These are phyloP conservation scores for Sugiyamaella japonica DNA, from an alignment of 1,139 yeast genomes.

Conservation along the genomic window DNA sequence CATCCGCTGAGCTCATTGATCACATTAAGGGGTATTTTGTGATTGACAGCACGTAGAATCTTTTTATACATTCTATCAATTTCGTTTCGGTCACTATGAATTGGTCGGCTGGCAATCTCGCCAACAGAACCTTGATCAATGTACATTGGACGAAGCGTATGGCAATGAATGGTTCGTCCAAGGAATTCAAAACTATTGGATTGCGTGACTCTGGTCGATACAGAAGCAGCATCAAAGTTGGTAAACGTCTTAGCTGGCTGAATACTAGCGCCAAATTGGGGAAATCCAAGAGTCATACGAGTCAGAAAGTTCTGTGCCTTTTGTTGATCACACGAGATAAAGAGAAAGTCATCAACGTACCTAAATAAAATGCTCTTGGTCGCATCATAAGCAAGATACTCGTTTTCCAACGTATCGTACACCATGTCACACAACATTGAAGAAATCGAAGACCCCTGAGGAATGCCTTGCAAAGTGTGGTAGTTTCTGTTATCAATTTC, in stretches of 20 bases:
- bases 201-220: slow-evolving; percentile 1
- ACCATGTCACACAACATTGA: slow-evolving; percentile 73
- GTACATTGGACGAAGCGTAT: slow-evolving; percentile 22
- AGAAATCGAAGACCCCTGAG: slow-evolving; percentile 85
- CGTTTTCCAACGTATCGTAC: slow-evolving; percentile 62
- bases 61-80: neutral
- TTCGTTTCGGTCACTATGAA: neutral
- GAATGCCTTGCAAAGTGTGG: slow-evolving; percentile 65
- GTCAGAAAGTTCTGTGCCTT: slow-evolving; percentile 35
- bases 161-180: slow-evolving; percentile 20
- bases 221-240: slow-evolving; percentile 31
- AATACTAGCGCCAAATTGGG: slow-evolving; percentile 58
- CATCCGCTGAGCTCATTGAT: slow-evolving; percentile 6
- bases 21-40: slow-evolving; percentile 4
- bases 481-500: slow-evolving; percentile 41
- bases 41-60: neutral
- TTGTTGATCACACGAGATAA: slow-evolving; percentile 51
- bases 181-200: slow-evolving; percentile 20
- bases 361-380: slow-evolving; percentile 51
- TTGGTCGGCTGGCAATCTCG: neutral
- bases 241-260: slow-evolving; percentile 57
- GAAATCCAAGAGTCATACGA: slow-evolving; percentile 44
- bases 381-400: slow-evolving; percentile 39
- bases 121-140: neutral
- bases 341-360: slow-evolving; percentile 82